Base-by-base conservation (phyloP, 192 early-diverging fungal genomes). In the Phlyctochytrium arcticum region DNA sequence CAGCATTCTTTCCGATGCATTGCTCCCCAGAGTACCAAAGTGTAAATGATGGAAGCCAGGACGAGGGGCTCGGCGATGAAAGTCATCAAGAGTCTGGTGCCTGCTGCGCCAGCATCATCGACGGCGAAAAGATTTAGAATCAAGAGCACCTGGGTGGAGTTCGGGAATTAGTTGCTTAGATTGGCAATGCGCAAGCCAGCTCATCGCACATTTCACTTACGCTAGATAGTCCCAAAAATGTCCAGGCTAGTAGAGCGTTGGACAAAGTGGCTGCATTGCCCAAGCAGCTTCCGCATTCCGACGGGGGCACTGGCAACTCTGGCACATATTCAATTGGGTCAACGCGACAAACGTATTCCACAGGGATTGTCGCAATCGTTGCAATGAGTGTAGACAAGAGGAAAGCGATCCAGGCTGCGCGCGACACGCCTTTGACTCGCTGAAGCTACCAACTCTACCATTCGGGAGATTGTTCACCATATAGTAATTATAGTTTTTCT, bases 111-210 rank as follows among this genome's bases (percentile, higher is more conserved):
- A 4, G 36, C 8, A 4, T 23, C 42, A 21, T 62, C 33, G 9
- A 24, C 5, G 10, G 42, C 10, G 32, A 34, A 48, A 29, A 69
- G 48, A 36, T 69, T 51, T 49, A 69, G 60, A 19, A 55, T 6
- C 29, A 55, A 12, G 60, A 59, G 63, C 15, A 48, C 53, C 68
- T 69, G 44, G n/a, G n/a, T n/a, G n/a, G n/a, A n/a, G n/a, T n/a
- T n/a, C n/a, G n/a, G n/a, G n/a, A n/a, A 0, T 15, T 1, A 60
- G 36, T 60, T 1, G 24, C 15, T 17, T 57, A 24, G 35, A 33
- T 57, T 27, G n/a, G 17, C 12, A 27, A 17, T 57, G 15, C n/a
- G 1, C 50, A 1, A 1, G 50, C 12, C 15, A 12, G 10, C 2
- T 1, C 50, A 26, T 24, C 1, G 2, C 2, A 26, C 2, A 33